Base-by-base conservation (phyloP, 768 basidiomycete species). In the Leccinum broughii region DNA sequence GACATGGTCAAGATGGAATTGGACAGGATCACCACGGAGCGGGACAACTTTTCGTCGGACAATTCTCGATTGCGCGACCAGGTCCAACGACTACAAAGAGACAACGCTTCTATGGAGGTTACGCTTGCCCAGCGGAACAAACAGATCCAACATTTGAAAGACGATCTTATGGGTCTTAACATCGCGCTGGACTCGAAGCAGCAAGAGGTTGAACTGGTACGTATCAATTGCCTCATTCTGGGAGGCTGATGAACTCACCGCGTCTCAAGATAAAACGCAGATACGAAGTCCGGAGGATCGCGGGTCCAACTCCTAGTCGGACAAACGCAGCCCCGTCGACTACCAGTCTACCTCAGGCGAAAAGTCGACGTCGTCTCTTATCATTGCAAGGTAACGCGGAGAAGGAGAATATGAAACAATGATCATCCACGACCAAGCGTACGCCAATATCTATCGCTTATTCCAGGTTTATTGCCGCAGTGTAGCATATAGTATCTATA, bases 101-200 rank as follows among this genome's bases (percentile, higher is more conserved):
- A 91, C 68, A 93, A 90, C 67, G 90, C 93, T 11, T 86, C 87
- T 59, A 90, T 88, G 76, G 94, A 95, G 63, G 81, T 95, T 39
- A 89, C 87, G 69, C 81, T 95, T 46, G 77, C 85, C 14, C 88
- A 90, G 66, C 73, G 92, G 55, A 81, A 80, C 62, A 92, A 90
- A 75, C 80, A 88, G 66, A 78, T 83, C 41, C 77, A 78, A 0
- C 79, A 86, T 68, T 83, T 89, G 62, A 87, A 88, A 72, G 89
- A 94, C 48, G 94, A 96, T 72, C 72, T 90, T 22, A 75, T 83
- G 52, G 89, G 91, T n/a, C 75, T 96, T 66, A 95, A 96, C 67
- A 93, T 95, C 37, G 95, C 94, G 0, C 75, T 97, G 56, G 93
- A 95, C 73, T 88, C 93, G 26, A 97, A 97, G 75, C 95, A 97